Base-by-base conservation (phyloP, 1,139 yeast genomes). In the Yamadazyma siamensis region DNA sequence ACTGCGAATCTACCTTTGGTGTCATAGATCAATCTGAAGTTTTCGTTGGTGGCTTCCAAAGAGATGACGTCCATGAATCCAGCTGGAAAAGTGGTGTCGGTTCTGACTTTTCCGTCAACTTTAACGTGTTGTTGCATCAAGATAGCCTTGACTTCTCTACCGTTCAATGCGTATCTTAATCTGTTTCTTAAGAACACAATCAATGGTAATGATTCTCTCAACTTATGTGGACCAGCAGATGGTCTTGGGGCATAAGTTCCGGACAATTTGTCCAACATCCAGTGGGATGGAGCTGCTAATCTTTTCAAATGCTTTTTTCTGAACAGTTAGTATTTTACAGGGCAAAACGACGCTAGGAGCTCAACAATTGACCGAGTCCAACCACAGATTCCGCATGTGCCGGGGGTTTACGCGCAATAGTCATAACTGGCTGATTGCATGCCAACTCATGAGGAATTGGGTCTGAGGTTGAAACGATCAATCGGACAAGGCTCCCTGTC, bases 241-340 rank as follows among this genome's bases (percentile, higher is more conserved):
- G 97, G 95, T 80, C 97, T 89, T 77, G 98, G 98, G 53, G 98
- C 98, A 71, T 91, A 91, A 65, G 88, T 79, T 66, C 99, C 99
- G 69, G 96, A 85, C 77, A 94, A 80, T 79, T 94, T 94, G 95
- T 91, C 98, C 80, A 94, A 85, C 95, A 94, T 86, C 98, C 98
- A 94, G 84, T 94, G 98, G 78, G 89, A 84, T 79, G 99, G 99
- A 40, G 69, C 69, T 48, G 66, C 66, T 54, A 62, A 61, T 61
- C 68, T 62, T 54, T 61, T 62, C 50, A 61, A 57, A 46, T 61
- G 68, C 57, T 62, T 62, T 62, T 60, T 61, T 39, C 34, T 31
- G 21, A 20, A n/a, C 10, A 11, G 34, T 31, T 31, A 31, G 34
- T 31, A 31, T 21, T n/a, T n/a, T n/a, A n/a, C n/a, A n/a, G n/a